phyloP scores from a whole-genome alignment of 2,329 filamentous ascomycete species.

The Sclerotiophoma versabilis region DNA sequence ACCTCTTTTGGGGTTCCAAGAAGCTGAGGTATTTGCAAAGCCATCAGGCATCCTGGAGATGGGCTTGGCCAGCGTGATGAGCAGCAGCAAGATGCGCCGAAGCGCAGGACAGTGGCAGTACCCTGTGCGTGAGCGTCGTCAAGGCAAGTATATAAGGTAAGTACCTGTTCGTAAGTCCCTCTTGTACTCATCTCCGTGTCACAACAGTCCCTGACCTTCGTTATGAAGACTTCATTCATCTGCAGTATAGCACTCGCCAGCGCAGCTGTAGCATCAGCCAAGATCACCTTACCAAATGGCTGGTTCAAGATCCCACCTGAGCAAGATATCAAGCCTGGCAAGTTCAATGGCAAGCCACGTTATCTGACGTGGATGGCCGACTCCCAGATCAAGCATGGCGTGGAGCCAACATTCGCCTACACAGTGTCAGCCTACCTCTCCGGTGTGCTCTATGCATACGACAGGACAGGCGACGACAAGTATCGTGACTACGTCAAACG shows the following conservation, averaged over 20 bases:
- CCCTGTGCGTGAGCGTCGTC: background rate
- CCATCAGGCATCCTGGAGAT: background rate
- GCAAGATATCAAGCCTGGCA: conserved; percentile 15
- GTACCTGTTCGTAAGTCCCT: background rate
- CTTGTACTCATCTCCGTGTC: background rate
- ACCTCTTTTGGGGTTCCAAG: conserved; percentile 1
- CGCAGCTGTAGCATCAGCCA: conserved; percentile 18
- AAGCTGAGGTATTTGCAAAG: background rate
- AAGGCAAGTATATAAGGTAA: background rate
- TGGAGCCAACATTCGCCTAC: conserved; percentile 28
- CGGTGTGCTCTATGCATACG: conserved; percentile 25
- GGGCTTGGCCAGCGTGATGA: conserved; percentile 5
- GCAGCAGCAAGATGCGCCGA: conserved; percentile 1
- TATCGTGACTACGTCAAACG: conserved; percentile 53
- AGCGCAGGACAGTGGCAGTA: background rate
- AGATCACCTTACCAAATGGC: conserved; percentile 20
- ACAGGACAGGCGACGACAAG: conserved; percentile 25
- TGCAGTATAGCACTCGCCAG: conserved; percentile 12
- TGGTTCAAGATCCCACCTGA: conserved; percentile 24
- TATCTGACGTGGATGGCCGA: conserved; percentile 33
- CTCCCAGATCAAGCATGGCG: conserved; percentile 30
- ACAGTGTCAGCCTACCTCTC: conserved; percentile 27
- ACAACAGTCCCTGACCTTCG: background rate
- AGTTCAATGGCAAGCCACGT: conserved; percentile 20
- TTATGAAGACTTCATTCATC: conserved; percentile 18